phyloP scores from a whole-genome alignment of 495 filamentous ascomycete genomes.

The Wilcoxina mikolae region DNA sequence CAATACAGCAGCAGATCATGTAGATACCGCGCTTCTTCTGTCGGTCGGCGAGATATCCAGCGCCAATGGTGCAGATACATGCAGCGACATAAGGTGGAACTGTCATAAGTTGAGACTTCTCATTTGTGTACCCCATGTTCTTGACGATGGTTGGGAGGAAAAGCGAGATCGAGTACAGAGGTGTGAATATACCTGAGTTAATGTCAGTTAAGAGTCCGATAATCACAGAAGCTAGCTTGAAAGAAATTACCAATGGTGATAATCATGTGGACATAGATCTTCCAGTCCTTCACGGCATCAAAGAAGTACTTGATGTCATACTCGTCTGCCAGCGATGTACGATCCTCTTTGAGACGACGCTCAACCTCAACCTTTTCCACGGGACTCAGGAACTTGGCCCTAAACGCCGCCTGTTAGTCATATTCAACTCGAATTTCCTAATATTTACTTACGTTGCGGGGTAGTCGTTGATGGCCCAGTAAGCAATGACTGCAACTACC shows the following conservation, averaged over 20 bases:
- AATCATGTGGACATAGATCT: slow-evolving; percentile 40
- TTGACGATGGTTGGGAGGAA: slow-evolving; percentile 41
- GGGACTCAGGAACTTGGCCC: slow-evolving; percentile 37
- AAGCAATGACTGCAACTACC: slow-evolving; percentile 34
- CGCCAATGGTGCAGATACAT: slow-evolving; percentile 33
- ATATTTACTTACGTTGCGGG: too few species aligned
- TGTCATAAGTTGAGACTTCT: slow-evolving; percentile 38
- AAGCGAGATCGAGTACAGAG: slow-evolving; percentile 33
- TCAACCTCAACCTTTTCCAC: slow-evolving; percentile 38
- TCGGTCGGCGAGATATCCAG: slow-evolving; percentile 32
- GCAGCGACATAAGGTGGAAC: slow-evolving; percentile 39
- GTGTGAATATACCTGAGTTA: slow-evolving; percentile 23
- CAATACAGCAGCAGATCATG: slow-evolving; percentile 30
- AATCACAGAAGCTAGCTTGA: slow-evolving; percentile 4
- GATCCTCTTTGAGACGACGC: slow-evolving; percentile 36
- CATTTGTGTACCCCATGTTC: slow-evolving; percentile 35
- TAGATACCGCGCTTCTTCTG: slow-evolving; percentile 33
- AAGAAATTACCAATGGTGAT: slow-evolving; percentile 32
- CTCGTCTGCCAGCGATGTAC: slow-evolving; percentile 53
- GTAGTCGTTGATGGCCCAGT: slow-evolving; percentile 44
- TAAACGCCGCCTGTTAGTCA: too few species aligned
- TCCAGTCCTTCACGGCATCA: slow-evolving; percentile 50
- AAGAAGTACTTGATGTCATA: slow-evolving; percentile 56
- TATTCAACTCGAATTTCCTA: slow-evolving; percentile 25
- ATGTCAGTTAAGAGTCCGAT: neutral